A percentile compares a stretch with the other conserved stretches of the same genome.
Conservation (phyloP, 495 filamentous ascomycete genomes). For the Penicillium ucsense region DNA sequence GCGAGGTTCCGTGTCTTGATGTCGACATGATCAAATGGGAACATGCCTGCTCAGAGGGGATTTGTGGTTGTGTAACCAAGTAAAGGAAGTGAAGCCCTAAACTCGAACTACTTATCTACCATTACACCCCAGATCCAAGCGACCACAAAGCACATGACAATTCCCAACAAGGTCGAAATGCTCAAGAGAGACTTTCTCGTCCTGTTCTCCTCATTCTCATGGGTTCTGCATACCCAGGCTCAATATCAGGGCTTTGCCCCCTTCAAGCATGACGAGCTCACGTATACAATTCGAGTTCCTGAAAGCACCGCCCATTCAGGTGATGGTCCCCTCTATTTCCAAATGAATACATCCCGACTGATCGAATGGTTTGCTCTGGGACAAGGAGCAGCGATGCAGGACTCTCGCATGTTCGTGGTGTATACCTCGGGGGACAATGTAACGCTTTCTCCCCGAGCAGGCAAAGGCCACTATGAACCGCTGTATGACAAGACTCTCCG, state of each 20-base stretch:
- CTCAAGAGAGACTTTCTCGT: too few relatives aligned
- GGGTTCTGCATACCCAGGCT: not conserved
- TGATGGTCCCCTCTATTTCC: constrained; percentile 47
- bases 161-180: too few relatives aligned
- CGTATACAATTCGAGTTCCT: constrained; percentile 27
- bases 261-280: constrained; percentile 12
- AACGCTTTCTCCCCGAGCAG: constrained; percentile 55
- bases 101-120: too few relatives aligned
- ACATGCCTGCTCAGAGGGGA: too few relatives aligned
- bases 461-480: constrained; percentile 44
- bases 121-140: too few relatives aligned
- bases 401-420: constrained; percentile 59
- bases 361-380: constrained; percentile 59
- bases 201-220: too few relatives aligned
- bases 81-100: too few relatives aligned
- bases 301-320: constrained; percentile 15
- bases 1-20: too few relatives aligned
- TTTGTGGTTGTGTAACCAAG: too few relatives aligned
- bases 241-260: constrained; percentile 22
- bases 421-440: constrained; percentile 52
- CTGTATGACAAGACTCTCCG: constrained; percentile 37
- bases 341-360: constrained; percentile 49
- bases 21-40: too few relatives aligned
- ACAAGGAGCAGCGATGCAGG: constrained; percentile 51
- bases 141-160: too few relatives aligned